Evolutionary conservation across 1,139 yeast species (phyloP).

Genomic region (Protomyces pachydermus): DNA sequence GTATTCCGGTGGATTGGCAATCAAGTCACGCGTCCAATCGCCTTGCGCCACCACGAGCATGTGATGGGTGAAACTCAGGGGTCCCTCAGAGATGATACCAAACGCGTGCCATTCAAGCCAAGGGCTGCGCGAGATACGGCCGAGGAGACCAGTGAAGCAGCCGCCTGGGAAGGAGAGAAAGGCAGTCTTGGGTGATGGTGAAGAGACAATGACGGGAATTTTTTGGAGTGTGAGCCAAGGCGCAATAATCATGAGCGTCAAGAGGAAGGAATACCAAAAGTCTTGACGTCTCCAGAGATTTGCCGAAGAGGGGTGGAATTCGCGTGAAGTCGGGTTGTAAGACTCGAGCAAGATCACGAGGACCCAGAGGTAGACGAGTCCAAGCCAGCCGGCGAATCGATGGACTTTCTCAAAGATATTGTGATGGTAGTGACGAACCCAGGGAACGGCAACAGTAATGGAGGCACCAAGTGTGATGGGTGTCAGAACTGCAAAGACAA

Average conservation of each 20-base stretch:
- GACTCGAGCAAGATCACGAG: constrained; percentile 16
- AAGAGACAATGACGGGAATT: constrained; percentile 13
- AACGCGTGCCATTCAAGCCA: constrained; percentile 25
- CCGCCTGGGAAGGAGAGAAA: constrained; percentile 23
- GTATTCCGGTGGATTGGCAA: constrained; percentile 15
- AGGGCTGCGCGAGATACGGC: constrained; percentile 17
- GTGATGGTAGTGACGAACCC: constrained; percentile 16
- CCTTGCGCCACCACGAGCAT: constrained; percentile 26
- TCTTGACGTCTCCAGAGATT: neutral
- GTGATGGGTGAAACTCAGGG: constrained; percentile 18
- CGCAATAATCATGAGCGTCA: constrained; percentile 13
- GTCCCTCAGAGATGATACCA: constrained; percentile 24
- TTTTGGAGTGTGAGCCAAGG: constrained; percentile 21
- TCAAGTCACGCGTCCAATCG: constrained; percentile 21
- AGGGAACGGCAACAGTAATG: constrained; percentile 17
- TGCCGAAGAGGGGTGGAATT: neutral
- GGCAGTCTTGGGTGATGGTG: constrained; percentile 20
- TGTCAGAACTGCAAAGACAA: constrained; percentile 9
- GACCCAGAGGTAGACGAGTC: constrained; percentile 17
- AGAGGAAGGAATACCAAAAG: constrained; percentile 12
- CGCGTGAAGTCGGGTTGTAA: neutral
- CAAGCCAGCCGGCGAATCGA: constrained; percentile 22
- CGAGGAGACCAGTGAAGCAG: constrained; percentile 19
- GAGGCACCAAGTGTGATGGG: constrained; percentile 17
- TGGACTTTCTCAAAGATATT: constrained; percentile 16